Percentiles rank a stretch among this genome's conserved stretches.
Evolutionary conservation across 352 stramenopile genomes (phyloP).

Genomic region (Pythium apleroticum): DNA sequence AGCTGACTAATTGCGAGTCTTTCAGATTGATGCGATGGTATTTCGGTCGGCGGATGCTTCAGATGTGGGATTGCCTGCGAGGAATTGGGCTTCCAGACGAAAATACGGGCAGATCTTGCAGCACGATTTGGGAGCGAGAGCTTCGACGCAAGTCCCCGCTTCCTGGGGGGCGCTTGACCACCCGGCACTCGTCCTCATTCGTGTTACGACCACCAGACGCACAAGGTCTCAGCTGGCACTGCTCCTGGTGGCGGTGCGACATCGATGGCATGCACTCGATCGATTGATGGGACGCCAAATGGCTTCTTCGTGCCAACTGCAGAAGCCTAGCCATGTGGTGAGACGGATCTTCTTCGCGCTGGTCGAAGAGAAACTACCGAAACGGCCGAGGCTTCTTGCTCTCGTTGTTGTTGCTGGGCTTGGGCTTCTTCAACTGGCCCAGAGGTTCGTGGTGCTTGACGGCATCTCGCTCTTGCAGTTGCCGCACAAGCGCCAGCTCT

Average conservation of each 20-base stretch:
- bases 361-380: constrained; percentile 5
- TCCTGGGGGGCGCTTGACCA: no score
- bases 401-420: constrained; percentile 3
- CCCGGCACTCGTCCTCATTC: background rate
- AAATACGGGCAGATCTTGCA: constrained; percentile 1
- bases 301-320: background rate
- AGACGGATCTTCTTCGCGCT: background rate
- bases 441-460: background rate
- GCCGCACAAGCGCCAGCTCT: constrained; percentile 16
- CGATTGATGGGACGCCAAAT: background rate
- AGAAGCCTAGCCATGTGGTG: background rate
- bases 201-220: background rate
- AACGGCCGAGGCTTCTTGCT: constrained; percentile 20
- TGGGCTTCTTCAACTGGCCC: background rate
- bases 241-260: background rate
- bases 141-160: background rate
- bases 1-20: constrained; percentile 3
- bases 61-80: background rate
- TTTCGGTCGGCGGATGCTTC: background rate
- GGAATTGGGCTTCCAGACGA: background rate
- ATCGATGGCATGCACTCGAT: background rate
- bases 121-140: background rate
- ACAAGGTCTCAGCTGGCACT: background rate
- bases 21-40: background rate
- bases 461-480: constrained; percentile 13